Evolutionary conservation across 345 rosid genomes (phyloP), one percentile per base, ranked within the genome.

Genomic region (Gossypium sturtianum): DNA sequence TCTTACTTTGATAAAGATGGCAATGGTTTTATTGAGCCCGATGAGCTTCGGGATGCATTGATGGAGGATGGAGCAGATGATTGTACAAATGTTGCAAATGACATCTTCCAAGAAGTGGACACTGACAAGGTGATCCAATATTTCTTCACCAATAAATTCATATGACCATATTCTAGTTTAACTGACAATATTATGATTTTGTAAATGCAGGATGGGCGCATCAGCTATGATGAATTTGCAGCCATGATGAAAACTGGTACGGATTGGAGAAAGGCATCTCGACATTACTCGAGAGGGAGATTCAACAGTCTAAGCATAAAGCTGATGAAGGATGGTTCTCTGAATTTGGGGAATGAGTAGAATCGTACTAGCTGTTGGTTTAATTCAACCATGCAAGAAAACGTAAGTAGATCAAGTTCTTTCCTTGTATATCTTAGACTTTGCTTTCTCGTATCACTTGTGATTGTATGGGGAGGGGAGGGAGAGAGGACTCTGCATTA

Each of bases 191-290:
- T 45, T 66, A 62, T 3, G 72, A 25, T 12, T 12, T n/a, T 47
- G 13, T 44, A 61, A 54, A 47, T 78, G 71, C 86, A 96, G 99
- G 99, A 96, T 61, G 99, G 99, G n/a, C 82, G 76, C 74, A 96
- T 96, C 66, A 96, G 99, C 90, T 96, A 89, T 23, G 97, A 93
- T 60, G 99, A 96, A 87, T 96, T 96, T 66, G 91, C 83, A 15
- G 99, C 98, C 2, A 96, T 96, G 99, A 96, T 96, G 99, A 96
- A 87, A 82, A 93, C 98, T 0, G 99, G 98, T 76, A 96, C 99
- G 0, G 99, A 96, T 80, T 96, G 99, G 99, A 91, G 99, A 82
- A 96, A 96, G 82, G 99, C 99, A n/a, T 96, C 99, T 7, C 98
- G 99, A n/a, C 98, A 96, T 83, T 96, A 96, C 84, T 96, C 99